phyloP scores from a whole-genome alignment of 345 rosid species.

The Geranium brycei region DNA sequence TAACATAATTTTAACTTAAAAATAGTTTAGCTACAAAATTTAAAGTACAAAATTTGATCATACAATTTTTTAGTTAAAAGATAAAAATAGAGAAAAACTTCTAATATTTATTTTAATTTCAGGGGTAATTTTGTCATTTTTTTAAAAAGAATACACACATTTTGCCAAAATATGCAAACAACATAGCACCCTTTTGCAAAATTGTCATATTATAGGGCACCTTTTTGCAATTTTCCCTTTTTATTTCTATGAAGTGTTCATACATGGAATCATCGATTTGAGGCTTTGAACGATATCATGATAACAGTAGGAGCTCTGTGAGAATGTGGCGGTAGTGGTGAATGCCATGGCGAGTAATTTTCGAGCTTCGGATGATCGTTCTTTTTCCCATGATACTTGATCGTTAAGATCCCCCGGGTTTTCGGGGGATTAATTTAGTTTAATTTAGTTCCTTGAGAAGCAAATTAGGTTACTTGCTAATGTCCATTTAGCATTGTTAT shows the following conservation, averaged over 20 bases:
- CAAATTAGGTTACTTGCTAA: slow-evolving; percentile 3
- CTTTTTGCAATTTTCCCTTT: no score
- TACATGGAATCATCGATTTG: slow-evolving; percentile 4
- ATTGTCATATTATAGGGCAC: no score
- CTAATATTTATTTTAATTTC: no score
- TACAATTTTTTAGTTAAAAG: no score
- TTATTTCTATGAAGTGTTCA: not conserved
- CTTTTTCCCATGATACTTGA: slow-evolving; percentile 6
- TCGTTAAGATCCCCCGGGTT: not conserved
- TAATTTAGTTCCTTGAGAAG: not conserved
- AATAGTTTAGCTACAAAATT: no score
- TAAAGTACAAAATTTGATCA: no score
- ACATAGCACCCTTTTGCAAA: no score
- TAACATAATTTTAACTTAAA: no score
- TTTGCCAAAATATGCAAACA: no score
- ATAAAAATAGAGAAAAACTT: no score
- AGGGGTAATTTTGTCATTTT: no score
- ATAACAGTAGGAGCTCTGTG: slow-evolving; percentile 11
- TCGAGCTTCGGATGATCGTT: slow-evolving; percentile 6
- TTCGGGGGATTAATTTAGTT: slow-evolving; percentile 8
- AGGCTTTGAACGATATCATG: not conserved
- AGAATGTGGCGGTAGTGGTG: slow-evolving; percentile 15
- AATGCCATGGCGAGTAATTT: slow-evolving; percentile 6
- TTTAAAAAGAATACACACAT: no score
- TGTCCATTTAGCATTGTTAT: not conserved